phyloP scores from a whole-genome alignment of 139 green algal species.

The Pseudopediastrum boryanum region DNA sequence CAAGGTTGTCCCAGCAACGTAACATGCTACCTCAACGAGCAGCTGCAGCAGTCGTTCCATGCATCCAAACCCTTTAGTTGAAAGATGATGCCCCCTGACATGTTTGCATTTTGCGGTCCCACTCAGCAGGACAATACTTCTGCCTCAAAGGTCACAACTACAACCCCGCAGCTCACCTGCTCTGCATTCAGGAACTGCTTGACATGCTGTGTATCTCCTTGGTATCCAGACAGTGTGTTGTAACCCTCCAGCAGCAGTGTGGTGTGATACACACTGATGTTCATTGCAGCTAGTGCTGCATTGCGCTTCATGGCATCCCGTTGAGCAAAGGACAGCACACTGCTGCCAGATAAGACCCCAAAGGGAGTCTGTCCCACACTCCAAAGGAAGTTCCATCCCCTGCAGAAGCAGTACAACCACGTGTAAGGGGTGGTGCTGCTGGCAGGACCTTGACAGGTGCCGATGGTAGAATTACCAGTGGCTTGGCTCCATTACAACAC shows the following conservation, averaged over 20 bases:
- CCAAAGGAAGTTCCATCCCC: conserved; percentile 40
- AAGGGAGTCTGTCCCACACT: conserved; percentile 41
- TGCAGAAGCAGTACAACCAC: no score
- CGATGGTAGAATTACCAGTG: no score
- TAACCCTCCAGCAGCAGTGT: conserved; percentile 35
- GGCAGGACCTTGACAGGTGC: no score
- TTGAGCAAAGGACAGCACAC: conserved; percentile 8
- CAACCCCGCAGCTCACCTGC: conserved; percentile 8
- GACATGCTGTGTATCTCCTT: conserved; percentile 1
- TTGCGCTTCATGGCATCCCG: conserved; percentile 22
- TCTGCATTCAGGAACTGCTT: conserved; percentile 17
- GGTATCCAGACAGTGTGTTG: background rate
- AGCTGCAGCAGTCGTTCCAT: no score
- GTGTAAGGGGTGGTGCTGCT: no score
- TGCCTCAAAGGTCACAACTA: background rate
- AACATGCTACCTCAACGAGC: no score
- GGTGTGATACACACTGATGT: conserved; percentile 26
- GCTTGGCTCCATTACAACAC: no score
- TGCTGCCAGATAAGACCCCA: conserved; percentile 15
- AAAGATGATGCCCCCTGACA: no score
- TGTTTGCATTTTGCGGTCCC: no score
- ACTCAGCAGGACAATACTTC: background rate
- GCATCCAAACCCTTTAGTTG: no score
- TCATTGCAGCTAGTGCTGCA: conserved; percentile 32
- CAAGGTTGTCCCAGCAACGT: no score